These are phyloP conservation scores for Potentilla sterilis DNA, from an alignment of 306 rosid species.

Conservation along the genomic window DNA sequence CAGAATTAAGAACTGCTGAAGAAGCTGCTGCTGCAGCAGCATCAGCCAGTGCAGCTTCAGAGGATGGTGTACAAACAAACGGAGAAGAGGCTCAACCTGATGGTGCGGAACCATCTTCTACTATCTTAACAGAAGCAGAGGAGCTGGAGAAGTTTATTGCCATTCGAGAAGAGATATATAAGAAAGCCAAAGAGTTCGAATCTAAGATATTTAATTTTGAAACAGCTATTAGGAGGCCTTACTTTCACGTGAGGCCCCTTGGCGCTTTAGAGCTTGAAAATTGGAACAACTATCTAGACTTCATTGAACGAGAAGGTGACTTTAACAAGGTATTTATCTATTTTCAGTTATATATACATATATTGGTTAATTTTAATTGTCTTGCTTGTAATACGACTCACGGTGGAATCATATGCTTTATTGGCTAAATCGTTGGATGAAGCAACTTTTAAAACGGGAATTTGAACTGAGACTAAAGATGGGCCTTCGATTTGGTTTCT, in stretches of 20 bases:
- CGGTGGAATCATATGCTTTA: slow-evolving; percentile 75
- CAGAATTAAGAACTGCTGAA: slow-evolving; percentile 72
- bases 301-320: slow-evolving; percentile 91
- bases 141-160: slow-evolving; percentile 98
- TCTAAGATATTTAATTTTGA: slow-evolving; percentile 99
- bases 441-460: slow-evolving; percentile 92
- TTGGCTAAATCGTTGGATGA: slow-evolving; percentile 96
- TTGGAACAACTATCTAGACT: slow-evolving; percentile 94
- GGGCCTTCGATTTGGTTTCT: slow-evolving; percentile 97
- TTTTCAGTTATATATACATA: slow-evolving; percentile 27
- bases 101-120: slow-evolving; percentile 53
- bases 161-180: slow-evolving; percentile 95
- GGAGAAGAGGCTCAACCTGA: slow-evolving; percentile 69
- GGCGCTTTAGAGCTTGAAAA: slow-evolving; percentile 93
- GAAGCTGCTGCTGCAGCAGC: slow-evolving; percentile 57
- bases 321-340: slow-evolving; percentile 64
- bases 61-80: slow-evolving; percentile 41
- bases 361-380: slow-evolving; percentile 28
- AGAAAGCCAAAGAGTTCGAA: slow-evolving; percentile 97
- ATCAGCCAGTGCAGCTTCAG: slow-evolving; percentile 44
- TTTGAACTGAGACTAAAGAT: slow-evolving; percentile 99
- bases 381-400: slow-evolving; percentile 51
- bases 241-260: slow-evolving; percentile 95
- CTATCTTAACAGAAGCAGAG: slow-evolving; percentile 92
- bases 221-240: slow-evolving; percentile 98